Evolutionary conservation across 2,329 filamentous ascomycete genomes (phyloP), one percentile per base, ranked within the genome.

Genomic region (Hysterium pulicare): DNA sequence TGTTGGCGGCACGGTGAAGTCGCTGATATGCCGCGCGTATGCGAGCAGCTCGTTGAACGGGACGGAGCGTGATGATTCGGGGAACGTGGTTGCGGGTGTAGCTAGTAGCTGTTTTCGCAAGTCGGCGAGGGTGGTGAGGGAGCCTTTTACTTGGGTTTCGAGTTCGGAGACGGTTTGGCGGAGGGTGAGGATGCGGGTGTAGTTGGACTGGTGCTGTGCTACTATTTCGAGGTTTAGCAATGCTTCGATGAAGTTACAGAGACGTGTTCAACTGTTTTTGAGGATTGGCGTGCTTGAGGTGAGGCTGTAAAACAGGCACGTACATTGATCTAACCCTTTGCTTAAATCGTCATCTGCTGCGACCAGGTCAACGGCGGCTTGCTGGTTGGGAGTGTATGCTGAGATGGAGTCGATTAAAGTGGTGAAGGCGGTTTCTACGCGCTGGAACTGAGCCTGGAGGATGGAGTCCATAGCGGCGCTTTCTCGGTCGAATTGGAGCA

Each of bases 11-110:
- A 89, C 76, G 1, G 88, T 91, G 50, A 84, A 89, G 61, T 83
- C 86, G 63, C 83, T 86, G 58, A 94, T 93, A 50, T 84, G 82
- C 33, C 84, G 84, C 17, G 87, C 88, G 62, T 88, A 93, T 48
- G 74, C 77, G 17, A 94, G 81, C 0, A 94, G 79, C 52, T 90
- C 84, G 33, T 82, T 76, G 58, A 89, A 87, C 3, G 77, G 77
- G 38, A 93, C 71, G 17, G 72, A 63, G 33, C 66, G 66, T 9
- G 66, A 58, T 5, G 64, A 46, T n/a, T 73, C 61, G 4, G 79
- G 43, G 13, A 64, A 55, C 1, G 54, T 50, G 16, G 66, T 66
- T 1, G 57, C 54, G n/a, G 64, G 59, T 0, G 60, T 62, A 20
- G 76, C 73, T 32, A 83, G 76, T 31, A 93, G 80, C 51, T 90